Conservation (phyloP, 192 early-diverging fungal species). For the Coemansia sp. region DNA sequence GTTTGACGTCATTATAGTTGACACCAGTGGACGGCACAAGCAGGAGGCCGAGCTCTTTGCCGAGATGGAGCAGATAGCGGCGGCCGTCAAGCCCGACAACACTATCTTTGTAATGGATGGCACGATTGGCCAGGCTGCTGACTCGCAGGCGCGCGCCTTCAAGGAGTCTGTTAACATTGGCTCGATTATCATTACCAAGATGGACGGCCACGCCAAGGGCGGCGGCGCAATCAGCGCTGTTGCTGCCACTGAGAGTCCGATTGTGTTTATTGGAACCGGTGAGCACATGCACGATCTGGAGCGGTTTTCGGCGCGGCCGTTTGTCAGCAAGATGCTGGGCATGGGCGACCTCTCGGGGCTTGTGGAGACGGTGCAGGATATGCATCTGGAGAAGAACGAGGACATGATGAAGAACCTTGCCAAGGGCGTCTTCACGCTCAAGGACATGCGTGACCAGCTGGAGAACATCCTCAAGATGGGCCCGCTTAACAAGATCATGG, state of each 20-base stretch:
- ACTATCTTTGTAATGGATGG: slow-evolving; percentile 99
- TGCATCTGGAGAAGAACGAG: slow-evolving; percentile 84
- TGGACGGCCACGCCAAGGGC: slow-evolving; percentile 99
- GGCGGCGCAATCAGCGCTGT: slow-evolving; percentile 99
- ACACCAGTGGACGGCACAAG: slow-evolving; percentile 95
- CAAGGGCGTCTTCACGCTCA: slow-evolving; percentile 83
- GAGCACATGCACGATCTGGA: slow-evolving; percentile 97
- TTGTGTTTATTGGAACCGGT: slow-evolving; percentile 95
- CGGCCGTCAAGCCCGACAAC: slow-evolving; percentile 82
- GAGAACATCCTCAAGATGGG: slow-evolving; percentile 89
- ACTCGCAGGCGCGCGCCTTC: slow-evolving; percentile 89
- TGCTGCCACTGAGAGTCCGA: slow-evolving; percentile 90
- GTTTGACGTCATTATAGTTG: slow-evolving; percentile 98
- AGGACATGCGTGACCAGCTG: slow-evolving; percentile 95
- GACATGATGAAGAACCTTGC: slow-evolving; percentile 89
- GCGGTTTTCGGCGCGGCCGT: slow-evolving; percentile 81
- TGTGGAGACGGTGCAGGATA: slow-evolving; percentile 86
- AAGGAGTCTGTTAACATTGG: slow-evolving; percentile 91
- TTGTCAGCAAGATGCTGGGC: slow-evolving; percentile 92
- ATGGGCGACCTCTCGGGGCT: slow-evolving; percentile 92
- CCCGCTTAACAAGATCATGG: slow-evolving; percentile 88
- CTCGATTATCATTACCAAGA: slow-evolving; percentile 97
- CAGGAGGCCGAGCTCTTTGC: slow-evolving; percentile 93
- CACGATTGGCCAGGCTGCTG: slow-evolving; percentile 96
- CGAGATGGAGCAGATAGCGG: slow-evolving; percentile 94